Base-by-base conservation (phyloP, 371 early-diverging fungal species). In the Mortierella sp. region DNA sequence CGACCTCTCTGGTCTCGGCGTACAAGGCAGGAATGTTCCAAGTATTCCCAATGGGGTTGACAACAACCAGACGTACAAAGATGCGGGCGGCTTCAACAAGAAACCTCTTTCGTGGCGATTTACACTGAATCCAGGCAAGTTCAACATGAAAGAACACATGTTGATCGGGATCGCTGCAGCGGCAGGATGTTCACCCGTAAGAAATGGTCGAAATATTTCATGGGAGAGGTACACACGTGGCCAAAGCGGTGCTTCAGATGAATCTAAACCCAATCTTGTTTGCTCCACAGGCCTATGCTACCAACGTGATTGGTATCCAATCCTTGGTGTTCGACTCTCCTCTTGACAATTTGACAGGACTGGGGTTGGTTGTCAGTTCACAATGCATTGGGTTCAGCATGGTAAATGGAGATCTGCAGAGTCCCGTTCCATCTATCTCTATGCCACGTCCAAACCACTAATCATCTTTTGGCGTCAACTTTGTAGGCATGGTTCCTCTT, bases 121-220 rank as follows among this genome's bases (percentile, higher is more conserved):
- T 4, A 34, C 63, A 8, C 54, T 80, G 39, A 85, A 85, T 58
- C 83, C 82, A 4, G 85, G 86, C 13, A 82, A 82, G 28, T 84
- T 84, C 73, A 83, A 80, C 58, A 62, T 82, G 56, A 86, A 86
- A 54, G 86, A 86, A 62, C 86, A 86, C 44, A 76, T 72, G 24
- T 37, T 81, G 14, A 82, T 83, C 19, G 80, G 72, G 7, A 78
- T 80, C 41, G 71, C 79, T 0, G 78, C 70, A 50, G 51, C 37
- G 1, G 67, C 78, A 34, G 81, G 78, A 31, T 68, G 77, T 48
- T 55, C 67, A 25, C 78, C 77, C 0, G 78, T 80, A 57, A 64
- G 71, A n/a, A 39, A 14, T 43, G 25, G 22, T 39, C 9, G 16
- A 16, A 16, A 40, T 40, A 40, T 40, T 40, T 8, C 40, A n/a